Evolutionary conservation across 768 basidiomycete genomes (phyloP), one percentile per base, ranked within the genome.

Genomic region (Boletus barrowsii): DNA sequence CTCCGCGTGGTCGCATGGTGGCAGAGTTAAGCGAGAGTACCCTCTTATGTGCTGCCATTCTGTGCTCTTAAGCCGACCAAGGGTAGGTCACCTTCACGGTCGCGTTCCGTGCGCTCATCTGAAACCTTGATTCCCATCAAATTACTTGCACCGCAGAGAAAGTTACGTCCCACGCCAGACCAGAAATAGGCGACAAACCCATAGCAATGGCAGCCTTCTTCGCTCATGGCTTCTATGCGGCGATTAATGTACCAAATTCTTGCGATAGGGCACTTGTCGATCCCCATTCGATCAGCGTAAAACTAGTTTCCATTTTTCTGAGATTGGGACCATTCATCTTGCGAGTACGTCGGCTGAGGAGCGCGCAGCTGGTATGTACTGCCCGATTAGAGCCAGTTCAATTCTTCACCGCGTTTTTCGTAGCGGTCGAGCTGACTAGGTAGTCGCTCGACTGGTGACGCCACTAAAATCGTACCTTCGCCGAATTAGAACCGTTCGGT

Each of bases 311-410:
- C 18, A 24, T 22, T 42, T 24, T 39, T 41, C 33, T 57, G 51
- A 56, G 55, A 61, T 44, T 37, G 41, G 56, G 54, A 30, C 46
- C 39, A 48, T 40, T 47, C 43, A 41, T 45, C 18, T 60, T 49
- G 40, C 61, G 39, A 40, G 26, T 40, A 17, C 32, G 18, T 42
- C 43, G 41, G 44, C 42, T 24, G 36, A 44, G 36, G 18, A 32
- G 37, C 43, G 29, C 18, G 24, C 36, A 44, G 41, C 42, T 47
- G 33, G 48, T 22, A 22, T 22, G 22, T 41, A 55, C 37, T 50
- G 30, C 42, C 43, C 20, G 39, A 40, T 55, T 22, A 15, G 32
- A 41, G 42, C 29, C 39, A 44, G 41, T 17, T 46, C 46, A 26
- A 17, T 41, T 40, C 8, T 3, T 11, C 33, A 17, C 39, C 18